phyloP scores from a whole-genome alignment of 768 basidiomycete species.

The Tubosaeta sp. region DNA sequence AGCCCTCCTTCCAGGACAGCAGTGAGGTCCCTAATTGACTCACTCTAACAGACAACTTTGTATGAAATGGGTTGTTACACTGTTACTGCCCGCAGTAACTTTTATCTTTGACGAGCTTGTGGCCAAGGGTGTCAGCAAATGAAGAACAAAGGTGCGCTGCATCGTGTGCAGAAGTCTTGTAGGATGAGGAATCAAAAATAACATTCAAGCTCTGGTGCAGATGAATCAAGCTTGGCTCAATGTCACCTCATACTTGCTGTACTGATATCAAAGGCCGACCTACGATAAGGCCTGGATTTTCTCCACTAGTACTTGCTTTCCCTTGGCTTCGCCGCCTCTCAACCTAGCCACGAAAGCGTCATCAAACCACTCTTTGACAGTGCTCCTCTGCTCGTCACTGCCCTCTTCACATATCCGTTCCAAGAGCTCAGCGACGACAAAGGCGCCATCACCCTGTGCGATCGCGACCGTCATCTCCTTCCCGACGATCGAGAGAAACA shows the following conservation, averaged over 20 bases:
- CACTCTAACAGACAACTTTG: too few relatives aligned
- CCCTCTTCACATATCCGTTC: constrained; percentile 50
- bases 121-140: too few relatives aligned
- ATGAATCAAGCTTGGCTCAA: too few relatives aligned
- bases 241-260: too few relatives aligned
- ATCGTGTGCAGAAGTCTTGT: too few relatives aligned
- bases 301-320: constrained; percentile 65
- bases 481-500: constrained; percentile 54
- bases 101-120: too few relatives aligned
- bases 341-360: constrained; percentile 44
- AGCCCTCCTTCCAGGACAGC: too few relatives aligned
- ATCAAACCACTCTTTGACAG: constrained; percentile 57
- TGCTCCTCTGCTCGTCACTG: constrained; percentile 36
- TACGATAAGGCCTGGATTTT: constrained; percentile 39
- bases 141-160: too few relatives aligned
- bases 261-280: not conserved
- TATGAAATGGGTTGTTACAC: too few relatives aligned
- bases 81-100: too few relatives aligned
- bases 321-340: constrained; percentile 57
- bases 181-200: too few relatives aligned
- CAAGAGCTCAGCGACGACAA: constrained; percentile 71
- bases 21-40: constrained; percentile 69
- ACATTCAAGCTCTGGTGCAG: too few relatives aligned
- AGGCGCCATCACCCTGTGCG: constrained; percentile 61
- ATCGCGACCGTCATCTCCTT: constrained; percentile 49